Evolutionary conservation across 1,139 yeast genomes (phyloP).

Genomic region (Yamadazyma sp.): DNA sequence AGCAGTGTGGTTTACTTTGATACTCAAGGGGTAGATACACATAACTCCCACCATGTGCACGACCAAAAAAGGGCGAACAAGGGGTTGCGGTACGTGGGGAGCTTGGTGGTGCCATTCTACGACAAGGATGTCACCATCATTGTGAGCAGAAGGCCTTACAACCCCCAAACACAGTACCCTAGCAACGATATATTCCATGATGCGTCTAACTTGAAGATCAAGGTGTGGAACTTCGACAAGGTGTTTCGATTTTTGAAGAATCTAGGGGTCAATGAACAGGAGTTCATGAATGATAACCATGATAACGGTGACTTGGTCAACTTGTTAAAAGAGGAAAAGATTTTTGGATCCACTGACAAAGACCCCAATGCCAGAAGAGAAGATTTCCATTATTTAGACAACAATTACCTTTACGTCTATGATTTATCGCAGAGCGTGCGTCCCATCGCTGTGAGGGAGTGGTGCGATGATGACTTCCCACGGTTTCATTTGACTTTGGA

Average conservation of each 20-base stretch:
- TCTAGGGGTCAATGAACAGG: constrained; percentile 48
- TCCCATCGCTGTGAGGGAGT: constrained; percentile 83
- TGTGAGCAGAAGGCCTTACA: constrained; percentile 55
- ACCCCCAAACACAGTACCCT: constrained; percentile 25
- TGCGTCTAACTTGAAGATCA: constrained; percentile 61
- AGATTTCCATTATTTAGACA: constrained; percentile 77
- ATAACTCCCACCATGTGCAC: constrained; percentile 39
- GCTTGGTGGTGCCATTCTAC: constrained; percentile 70
- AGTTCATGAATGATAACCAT: constrained; percentile 18
- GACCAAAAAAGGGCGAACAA: constrained; percentile 56
- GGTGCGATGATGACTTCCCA: constrained; percentile 54
- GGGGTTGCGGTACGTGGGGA: constrained; percentile 59
- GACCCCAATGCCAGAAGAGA: constrained; percentile 85
- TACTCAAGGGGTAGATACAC: constrained; percentile 55
- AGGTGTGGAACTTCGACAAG: constrained; percentile 88
- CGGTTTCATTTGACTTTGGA: constrained; percentile 47
- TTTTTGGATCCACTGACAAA: constrained; percentile 84
- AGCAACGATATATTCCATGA: constrained; percentile 66
- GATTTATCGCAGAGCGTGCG: constrained; percentile 78
- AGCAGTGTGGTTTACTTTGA: constrained; percentile 80
- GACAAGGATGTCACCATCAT: constrained; percentile 81
- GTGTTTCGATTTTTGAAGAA: constrained; percentile 77
- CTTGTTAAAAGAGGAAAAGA: constrained; percentile 77
- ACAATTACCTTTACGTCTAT: constrained; percentile 68
- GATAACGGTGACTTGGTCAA: constrained; percentile 51